These are phyloP conservation scores for Chalciporus piperatus DNA, from an alignment of 768 basidiomycete genomes.

Conservation along the genomic window DNA sequence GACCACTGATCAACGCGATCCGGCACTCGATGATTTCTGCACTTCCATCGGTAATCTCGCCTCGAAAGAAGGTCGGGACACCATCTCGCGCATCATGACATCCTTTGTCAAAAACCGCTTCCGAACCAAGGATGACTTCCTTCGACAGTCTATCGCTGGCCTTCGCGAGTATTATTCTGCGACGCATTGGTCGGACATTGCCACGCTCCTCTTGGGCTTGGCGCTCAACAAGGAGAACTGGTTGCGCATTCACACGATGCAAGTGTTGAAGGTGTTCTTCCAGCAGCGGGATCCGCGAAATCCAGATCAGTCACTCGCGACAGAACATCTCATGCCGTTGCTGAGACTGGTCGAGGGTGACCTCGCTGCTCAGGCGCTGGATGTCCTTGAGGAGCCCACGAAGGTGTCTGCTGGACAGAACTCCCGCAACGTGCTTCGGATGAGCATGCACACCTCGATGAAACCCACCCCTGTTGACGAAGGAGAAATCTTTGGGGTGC, in stretches of 20 bases:
- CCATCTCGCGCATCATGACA: conserved; percentile 83
- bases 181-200: conserved; percentile 75
- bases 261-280: conserved; percentile 85
- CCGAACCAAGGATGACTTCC: conserved; percentile 89
- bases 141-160: conserved; percentile 82
- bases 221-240: conserved; percentile 81
- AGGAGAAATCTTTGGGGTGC: conserved; percentile 77
- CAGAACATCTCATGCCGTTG: conserved; percentile 88
- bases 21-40: conserved; percentile 65
- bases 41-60: conserved; percentile 72
- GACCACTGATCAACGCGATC: conserved; percentile 57
- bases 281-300: conserved; percentile 79
- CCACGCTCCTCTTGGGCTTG: conserved; percentile 82
- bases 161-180: conserved; percentile 82
- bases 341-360: conserved; percentile 87
- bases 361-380: conserved; percentile 79
- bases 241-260: conserved; percentile 80
- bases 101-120: conserved; percentile 87
- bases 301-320: conserved; percentile 70
- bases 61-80: conserved; percentile 65
- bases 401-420: conserved; percentile 72
- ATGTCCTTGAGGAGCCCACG: conserved; percentile 91
- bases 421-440: conserved; percentile 83
- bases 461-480: conserved; percentile 47
- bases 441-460: conserved; percentile 76